A percentile compares a stretch with the other conserved stretches of the same genome.
phyloP scores from a whole-genome alignment of 2,329 filamentous ascomycete genomes.

The Domatiomyces catenatus region DNA sequence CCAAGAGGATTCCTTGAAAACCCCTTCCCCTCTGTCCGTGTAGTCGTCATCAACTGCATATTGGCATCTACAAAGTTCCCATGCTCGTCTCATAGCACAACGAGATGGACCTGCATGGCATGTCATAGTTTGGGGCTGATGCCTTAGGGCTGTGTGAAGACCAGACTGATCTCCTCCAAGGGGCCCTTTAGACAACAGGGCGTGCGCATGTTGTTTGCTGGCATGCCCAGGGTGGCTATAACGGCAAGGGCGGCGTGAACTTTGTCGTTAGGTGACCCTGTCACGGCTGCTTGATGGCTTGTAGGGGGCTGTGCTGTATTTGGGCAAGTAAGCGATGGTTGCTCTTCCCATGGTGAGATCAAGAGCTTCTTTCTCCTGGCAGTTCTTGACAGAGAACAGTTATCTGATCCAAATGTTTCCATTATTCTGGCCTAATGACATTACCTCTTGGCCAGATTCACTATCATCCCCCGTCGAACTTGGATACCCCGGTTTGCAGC shows the following conservation, averaged over 20 bases:
- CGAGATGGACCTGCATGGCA: slow-evolving; percentile 18
- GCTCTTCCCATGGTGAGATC: not conserved
- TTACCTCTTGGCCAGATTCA: not conserved
- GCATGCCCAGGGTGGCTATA: slow-evolving; percentile 18
- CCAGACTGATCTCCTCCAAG: slow-evolving; percentile 14
- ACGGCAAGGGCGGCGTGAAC: not conserved
- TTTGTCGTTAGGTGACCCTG: not conserved
- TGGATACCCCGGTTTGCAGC: slow-evolving; percentile 7
- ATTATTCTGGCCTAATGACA: not conserved
- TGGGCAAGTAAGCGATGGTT: too few species aligned
- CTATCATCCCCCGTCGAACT: slow-evolving; percentile 20
- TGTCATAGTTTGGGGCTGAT: slow-evolving; percentile 15
- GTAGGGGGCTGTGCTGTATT: not conserved
- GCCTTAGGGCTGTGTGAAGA: not conserved
- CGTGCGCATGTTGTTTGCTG: slow-evolving; percentile 17
- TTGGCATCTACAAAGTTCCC: slow-evolving; percentile 20
- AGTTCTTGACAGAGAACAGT: not conserved
- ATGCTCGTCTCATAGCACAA: slow-evolving; percentile 22
- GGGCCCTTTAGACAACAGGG: slow-evolving; percentile 12
- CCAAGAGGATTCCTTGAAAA: not conserved
- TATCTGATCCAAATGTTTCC: not conserved
- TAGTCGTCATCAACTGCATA: slow-evolving; percentile 5
- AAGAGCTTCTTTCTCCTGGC: not conserved
- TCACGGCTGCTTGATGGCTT: too few species aligned
- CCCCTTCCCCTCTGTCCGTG: slow-evolving; percentile 1